Base-by-base conservation (phyloP, 257 asterid genomes). In the Solanum megistacrolobum region DNA sequence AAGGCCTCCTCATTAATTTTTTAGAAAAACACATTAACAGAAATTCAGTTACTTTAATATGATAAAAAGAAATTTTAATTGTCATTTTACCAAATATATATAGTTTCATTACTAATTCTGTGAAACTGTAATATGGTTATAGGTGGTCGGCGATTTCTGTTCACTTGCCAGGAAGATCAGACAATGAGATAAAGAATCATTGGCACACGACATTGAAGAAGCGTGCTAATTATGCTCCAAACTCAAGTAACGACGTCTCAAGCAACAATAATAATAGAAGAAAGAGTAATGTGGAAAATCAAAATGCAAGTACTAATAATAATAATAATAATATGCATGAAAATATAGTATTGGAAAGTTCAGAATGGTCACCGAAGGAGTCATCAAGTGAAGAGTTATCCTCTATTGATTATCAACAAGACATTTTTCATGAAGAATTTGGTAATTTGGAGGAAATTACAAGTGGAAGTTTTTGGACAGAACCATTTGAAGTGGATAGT, bases 101-200 rank as follows among this genome's bases (percentile, higher is more conserved):
- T 48, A 5, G 60, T 48, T 48, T 48, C 60, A 48, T 48, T 12
- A 48, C 60, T 58, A 58, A 65, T n/a, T 12, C 48, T 41, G 48
- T 11, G 48, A 41, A 41, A 41, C 48, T 41, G 48, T 41, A 41
- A 41, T 48, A 27, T 52, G 18, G 7, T 21, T 8, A 20, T 62
- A 87, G 89, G 7, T 87, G 89, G 89, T 87, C 87, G 1, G 14
- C 6, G 10, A 87, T 87, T 46, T 83, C 89, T 2, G 65, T 4
- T 31, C 38, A 87, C 16, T 87, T 87, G 12, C 69, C 81, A 6
- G 88, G 83, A 25, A 86, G 88, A 71, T 68, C 88, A 31, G 88
- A 86, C 11, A 86, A 86, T 7, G 89, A 87, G 13, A 78, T 87
- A 2, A 87, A 87, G 7, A 87, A 87, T 34, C 68, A 87, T 31